These are phyloP conservation scores for Parsonsia alboflavescens DNA, from an alignment of 257 asterid species.

Conservation along the genomic window DNA sequence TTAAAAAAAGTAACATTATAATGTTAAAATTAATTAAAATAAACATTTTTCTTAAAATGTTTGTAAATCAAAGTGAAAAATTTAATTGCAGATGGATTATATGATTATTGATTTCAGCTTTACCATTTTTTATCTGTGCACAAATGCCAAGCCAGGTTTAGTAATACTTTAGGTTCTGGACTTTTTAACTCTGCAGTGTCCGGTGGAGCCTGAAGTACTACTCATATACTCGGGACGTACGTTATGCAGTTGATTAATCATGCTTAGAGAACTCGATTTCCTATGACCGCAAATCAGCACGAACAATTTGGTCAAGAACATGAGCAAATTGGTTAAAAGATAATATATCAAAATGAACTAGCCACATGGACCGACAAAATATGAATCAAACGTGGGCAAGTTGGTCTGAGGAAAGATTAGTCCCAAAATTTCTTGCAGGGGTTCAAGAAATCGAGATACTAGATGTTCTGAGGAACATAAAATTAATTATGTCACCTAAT, in stretches of 20 bases:
- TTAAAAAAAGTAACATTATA: no score
- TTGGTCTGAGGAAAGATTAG: not conserved
- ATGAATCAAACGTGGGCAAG: not conserved
- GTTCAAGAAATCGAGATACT: not conserved
- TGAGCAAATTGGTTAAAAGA: conserved; percentile 3
- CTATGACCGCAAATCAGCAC: not conserved
- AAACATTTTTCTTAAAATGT: no score
- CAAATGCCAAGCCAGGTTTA: not conserved
- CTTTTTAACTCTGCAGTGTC: no score
- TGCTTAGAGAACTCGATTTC: not conserved
- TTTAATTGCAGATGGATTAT: no score
- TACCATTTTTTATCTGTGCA: no score
- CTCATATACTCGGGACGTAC: no score
- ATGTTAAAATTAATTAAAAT: no score
- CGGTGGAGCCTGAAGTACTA: no score
- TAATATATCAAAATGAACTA: not conserved
- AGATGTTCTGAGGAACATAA: not conserved
- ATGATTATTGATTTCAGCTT: no score
- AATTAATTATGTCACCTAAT: not conserved
- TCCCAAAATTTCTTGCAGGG: not conserved
- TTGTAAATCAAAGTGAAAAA: no score
- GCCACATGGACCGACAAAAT: not conserved
- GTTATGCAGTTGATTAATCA: not conserved
- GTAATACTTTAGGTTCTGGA: conserved; percentile 1
- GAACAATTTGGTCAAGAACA: not conserved